Evolutionary conservation across 768 basidiomycete genomes (phyloP), one percentile per base, ranked within the genome.

Genomic region (Tylopilus felleus): DNA sequence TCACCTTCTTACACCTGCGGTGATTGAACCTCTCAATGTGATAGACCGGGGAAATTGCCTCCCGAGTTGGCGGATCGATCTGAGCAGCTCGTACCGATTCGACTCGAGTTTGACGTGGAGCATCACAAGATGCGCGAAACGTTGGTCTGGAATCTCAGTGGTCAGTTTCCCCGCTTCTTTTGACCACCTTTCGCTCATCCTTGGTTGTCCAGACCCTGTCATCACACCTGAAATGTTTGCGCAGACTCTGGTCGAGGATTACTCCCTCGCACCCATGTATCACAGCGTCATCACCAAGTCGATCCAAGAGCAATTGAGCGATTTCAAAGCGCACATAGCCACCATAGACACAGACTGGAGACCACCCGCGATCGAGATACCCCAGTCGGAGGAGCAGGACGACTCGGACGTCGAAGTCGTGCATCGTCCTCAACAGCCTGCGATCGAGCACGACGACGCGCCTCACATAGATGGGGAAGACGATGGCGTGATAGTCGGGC

Each of bases 21-120:
- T 41, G 8, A n/a, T 50, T 55, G 25, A 60, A 8, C 35, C 9
- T 23, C 47, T 31, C 9, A 23, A 45, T 44, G 19, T 39, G 49
- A 28, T 50, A 88, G 86, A 56, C 90, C 90, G 13, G 74, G 84
- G 51, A 82, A 78, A 60, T 63, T 90, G 22, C 71, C 76, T 8
- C 63, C 74, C 7, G 78, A 82, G 49, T 78, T 85, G 31, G 80
- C 80, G 6, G 78, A 83, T 59, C 75, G 79, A 25, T 78, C 81
- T 13, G 97, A 99, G 65, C 79, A 84, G 61, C 86, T 99, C 25
- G 87, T 98, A 5, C 97, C 97, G 4, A 88, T 99, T 38, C 84
- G 97, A n/a, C 76, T 99, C 48, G 97, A 99, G 69, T 86, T 98
- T 63, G 97, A 99, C 62, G 87, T 95, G 45, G 97, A 98, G 52